Evolutionary conservation across 352 stramenopile species (phyloP), one percentile per base, ranked within the genome.

Genomic region (Heterotrichella gracilis): DNA sequence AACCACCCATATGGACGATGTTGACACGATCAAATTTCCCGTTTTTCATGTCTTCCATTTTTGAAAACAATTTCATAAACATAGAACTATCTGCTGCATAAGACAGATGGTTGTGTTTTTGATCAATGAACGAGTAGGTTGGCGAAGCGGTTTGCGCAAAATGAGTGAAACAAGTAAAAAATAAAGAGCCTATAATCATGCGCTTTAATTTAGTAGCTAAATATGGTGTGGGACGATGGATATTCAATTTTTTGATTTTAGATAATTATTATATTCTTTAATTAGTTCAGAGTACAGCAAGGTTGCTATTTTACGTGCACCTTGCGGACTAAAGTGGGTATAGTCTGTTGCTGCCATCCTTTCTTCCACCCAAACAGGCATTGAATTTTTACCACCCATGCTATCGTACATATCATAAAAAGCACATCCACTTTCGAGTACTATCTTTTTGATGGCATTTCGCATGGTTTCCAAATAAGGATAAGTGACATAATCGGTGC

Each of bases 191-290:
- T 9, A 9, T 53, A n/a, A n/a, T n/a, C n/a, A n/a, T n/a, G n/a
- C n/a, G n/a, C n/a, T n/a, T n/a, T n/a, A n/a, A n/a, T n/a, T n/a
- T n/a, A n/a, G 32, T 53, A 53, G n/a, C 32, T 53, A n/a, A 53
- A 53, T 9, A 9, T 53, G 32, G 9, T n/a, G n/a, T n/a, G 32
- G 32, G 32, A 53, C n/a, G 32, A n/a, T 53, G n/a, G 9, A 53
- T 53, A 17, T 53, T 53, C 32, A 53, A 53, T 53, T 53, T 53
- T 53, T 53, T 53, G 32, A 53, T 53, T 53, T 53, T 53, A 53
- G n/a, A 53, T 53, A 53, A 53, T 53, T 53, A n/a, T 53, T 53
- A n/a, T 53, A 53, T 17, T 53, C 32, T 17, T 53, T 53, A 53
- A 53, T 53, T 17, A 53, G 32, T 9, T 9, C 32, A 9, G 32